These are phyloP conservation scores for Saccharomycopsis microspora DNA, from an alignment of 805 yeast species.

Conservation along the genomic window DNA sequence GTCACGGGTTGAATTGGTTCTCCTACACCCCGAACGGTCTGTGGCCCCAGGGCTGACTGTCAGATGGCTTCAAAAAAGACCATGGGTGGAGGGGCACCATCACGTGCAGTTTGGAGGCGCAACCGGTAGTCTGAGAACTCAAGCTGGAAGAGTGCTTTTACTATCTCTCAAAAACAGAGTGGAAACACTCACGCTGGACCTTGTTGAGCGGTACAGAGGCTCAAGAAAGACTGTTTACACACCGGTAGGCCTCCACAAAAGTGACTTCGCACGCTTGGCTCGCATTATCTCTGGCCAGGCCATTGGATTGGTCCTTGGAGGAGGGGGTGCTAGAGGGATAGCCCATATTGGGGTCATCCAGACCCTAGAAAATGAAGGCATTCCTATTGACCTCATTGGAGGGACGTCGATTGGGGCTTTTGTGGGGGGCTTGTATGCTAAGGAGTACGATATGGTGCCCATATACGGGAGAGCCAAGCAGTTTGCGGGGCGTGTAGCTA, in stretches of 20 bases:
- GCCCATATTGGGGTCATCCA: conserved; percentile 87
- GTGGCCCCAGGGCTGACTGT: conserved; percentile 82
- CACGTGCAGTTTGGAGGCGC: conserved; percentile 62
- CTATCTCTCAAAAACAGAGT: conserved; percentile 24
- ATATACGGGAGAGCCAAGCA: conserved; percentile 83
- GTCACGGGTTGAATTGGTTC: conserved; percentile 77
- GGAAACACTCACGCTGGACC: conserved; percentile 25
- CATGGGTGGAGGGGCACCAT: conserved; percentile 91
- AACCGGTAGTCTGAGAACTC: not conserved
- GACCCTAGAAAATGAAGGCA: conserved; percentile 84
- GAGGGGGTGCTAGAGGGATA: conserved; percentile 95
- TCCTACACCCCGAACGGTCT: conserved; percentile 71
- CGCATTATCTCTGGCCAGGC: conserved; percentile 87
- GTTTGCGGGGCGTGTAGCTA: conserved; percentile 71
- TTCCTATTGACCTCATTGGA: conserved; percentile 88
- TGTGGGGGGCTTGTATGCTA: conserved; percentile 90
- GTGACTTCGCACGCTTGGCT: conserved; percentile 83
- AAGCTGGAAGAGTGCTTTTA: conserved; percentile 2
- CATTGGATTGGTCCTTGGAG: conserved; percentile 88
- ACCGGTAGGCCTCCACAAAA: conserved; percentile 38
- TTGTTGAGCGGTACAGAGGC: conserved; percentile 18
- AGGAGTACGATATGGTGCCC: conserved; percentile 83
- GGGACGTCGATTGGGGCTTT: conserved; percentile 96
- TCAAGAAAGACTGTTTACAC: conserved; percentile 10
- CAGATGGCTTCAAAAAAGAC: conserved; percentile 71